Evolutionary conservation across 2,329 filamentous ascomycete genomes (phyloP).

Genomic region (Shiraia sp.): DNA sequence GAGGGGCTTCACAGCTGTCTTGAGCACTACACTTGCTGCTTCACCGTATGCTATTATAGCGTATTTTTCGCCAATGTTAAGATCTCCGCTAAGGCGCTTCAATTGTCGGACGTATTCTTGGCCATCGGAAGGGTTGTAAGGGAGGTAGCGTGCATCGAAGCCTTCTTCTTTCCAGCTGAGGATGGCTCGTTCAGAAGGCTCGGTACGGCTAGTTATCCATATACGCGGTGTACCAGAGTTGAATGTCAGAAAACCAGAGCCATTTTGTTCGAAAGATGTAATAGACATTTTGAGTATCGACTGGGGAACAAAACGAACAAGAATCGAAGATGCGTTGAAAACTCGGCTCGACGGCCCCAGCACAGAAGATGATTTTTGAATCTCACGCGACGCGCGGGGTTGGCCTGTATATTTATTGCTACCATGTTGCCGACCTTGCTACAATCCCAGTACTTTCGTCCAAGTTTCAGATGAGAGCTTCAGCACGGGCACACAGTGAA

Average conservation of each 20-base stretch:
- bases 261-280: conserved; percentile 27
- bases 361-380: too few relatives aligned
- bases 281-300: conserved; percentile 26
- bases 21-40: conserved; percentile 47
- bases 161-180: conserved; percentile 49
- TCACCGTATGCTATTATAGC: conserved; percentile 46
- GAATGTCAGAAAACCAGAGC: conserved; percentile 43
- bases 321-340: too few relatives aligned
- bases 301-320: too few relatives aligned
- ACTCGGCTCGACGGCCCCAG: too few relatives aligned
- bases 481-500: conserved; percentile 4
- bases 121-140: conserved; percentile 29
- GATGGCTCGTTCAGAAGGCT: conserved; percentile 44
- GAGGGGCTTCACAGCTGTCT: conserved; percentile 46
- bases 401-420: conserved; percentile 4
- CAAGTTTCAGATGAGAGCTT: conserved; percentile 10
- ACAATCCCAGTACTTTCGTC: conserved; percentile 16
- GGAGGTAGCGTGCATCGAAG: conserved; percentile 47
- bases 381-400: conserved; percentile 6
- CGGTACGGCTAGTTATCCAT: conserved; percentile 45
- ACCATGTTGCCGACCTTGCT: conserved; percentile 11
- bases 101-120: conserved; percentile 39
- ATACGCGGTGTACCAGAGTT: conserved; percentile 43
- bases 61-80: conserved; percentile 44
- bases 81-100: conserved; percentile 43